Conservation (phyloP, 225 moss, liverwort and hornwort species). For the Polytrichum commune region DNA sequence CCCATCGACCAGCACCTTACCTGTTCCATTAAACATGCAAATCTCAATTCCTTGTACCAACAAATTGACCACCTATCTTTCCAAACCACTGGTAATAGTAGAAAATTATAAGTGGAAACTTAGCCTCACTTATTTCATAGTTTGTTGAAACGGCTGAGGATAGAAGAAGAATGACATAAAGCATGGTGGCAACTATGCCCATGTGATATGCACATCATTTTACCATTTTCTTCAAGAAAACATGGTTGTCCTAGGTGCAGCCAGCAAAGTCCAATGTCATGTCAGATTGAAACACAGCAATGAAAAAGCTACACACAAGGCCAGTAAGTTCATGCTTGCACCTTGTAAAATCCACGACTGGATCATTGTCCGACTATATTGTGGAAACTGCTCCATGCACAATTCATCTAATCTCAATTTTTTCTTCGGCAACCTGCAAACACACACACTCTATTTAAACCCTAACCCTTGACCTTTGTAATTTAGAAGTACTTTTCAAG, state of each 20-base stretch:
- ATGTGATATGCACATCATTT: no score
- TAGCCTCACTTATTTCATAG: no score
- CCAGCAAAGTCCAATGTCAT: no score
- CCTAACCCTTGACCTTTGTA: constrained; percentile 1
- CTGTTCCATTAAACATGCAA: constrained; percentile 17
- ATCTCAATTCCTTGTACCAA: neutral
- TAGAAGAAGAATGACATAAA: no score
- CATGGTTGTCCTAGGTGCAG: no score
- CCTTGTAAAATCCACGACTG: constrained; percentile 98
- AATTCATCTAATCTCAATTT: constrained; percentile 87
- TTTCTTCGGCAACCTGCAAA: constrained; percentile 54
- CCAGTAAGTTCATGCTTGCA: constrained; percentile 4
- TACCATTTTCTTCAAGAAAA: no score
- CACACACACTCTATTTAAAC: neutral
- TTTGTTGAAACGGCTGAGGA: no score
- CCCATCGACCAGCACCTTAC: constrained; percentile 91
- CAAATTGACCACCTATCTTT: no score
- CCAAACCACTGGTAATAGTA: no score
- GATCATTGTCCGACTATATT: constrained; percentile 85
- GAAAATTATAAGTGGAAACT: no score
- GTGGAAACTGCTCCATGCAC: constrained; percentile 84
- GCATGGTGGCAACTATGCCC: no score
- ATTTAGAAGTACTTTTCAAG: neutral
- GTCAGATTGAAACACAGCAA: no score
- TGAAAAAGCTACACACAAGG: neutral